phyloP scores from a whole-genome alignment of 2,329 filamentous ascomycete species.

The Pseudocercospora pini-densiflorae region DNA sequence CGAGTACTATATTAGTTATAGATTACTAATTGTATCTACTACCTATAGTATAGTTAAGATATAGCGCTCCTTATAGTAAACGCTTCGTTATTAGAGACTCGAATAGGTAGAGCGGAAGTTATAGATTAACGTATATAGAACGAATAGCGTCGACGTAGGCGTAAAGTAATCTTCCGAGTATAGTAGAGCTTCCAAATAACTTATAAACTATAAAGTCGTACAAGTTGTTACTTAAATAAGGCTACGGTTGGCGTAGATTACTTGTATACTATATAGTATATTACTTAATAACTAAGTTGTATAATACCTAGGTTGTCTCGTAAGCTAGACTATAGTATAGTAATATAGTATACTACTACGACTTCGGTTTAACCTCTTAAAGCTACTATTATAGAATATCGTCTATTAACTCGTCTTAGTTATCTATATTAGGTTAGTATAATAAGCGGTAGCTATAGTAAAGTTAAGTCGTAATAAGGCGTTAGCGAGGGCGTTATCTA shows the following conservation, averaged over 20 bases:
- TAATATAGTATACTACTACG: neutral
- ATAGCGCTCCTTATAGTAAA: neutral
- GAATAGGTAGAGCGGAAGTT: too few species aligned
- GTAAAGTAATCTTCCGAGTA: neutral
- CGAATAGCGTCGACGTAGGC: neutral
- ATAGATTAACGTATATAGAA: neutral
- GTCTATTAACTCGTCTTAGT: neutral
- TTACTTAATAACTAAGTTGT: neutral
- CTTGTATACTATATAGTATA: neutral
- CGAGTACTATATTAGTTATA: neutral
- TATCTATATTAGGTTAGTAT: neutral
- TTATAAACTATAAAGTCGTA: neutral
- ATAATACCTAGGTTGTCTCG: neutral
- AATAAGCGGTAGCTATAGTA: neutral
- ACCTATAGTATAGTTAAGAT: neutral
- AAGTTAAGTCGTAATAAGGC: neutral
- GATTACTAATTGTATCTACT: neutral
- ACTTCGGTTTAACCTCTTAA: neutral
- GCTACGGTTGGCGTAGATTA: neutral
- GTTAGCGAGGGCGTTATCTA: neutral
- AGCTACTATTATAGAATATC: neutral
- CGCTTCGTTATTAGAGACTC: too few species aligned
- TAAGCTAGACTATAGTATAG: neutral
- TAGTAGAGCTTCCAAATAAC: neutral
- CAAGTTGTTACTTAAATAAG: neutral